Base-by-base conservation (phyloP, 2,329 filamentous ascomycete species). In the Colletotrichum cereale region DNA sequence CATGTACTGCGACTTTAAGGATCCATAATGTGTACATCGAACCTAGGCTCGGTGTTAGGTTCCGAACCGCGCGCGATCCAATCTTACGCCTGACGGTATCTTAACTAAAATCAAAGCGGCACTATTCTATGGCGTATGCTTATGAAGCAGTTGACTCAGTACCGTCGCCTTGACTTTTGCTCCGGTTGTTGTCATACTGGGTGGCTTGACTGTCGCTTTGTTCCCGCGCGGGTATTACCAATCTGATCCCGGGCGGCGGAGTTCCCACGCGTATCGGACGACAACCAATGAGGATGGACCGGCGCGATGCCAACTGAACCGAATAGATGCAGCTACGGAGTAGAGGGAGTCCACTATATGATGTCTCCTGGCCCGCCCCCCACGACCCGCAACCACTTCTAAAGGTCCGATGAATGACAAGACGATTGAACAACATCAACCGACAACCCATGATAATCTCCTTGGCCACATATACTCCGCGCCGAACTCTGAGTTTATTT, bases 221-320 rank as follows among this genome's bases (percentile, higher is more conserved):
- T 47, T 69, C 69, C 65, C 69, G 69, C 69, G 69, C 69, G 69
- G 69, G 21, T 72, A 72, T 72, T 72, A 72, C 69, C 66, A 72
- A 72, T 72, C 65, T 64, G 58, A 63, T 53, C 69, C 66, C 66
- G 69, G 44, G 16, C 65, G 14, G 26, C 14, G 61, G 40, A 52
- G 47, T 44, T 24, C 16, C 65, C 44, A 57, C 31, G 60, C 14
- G 36, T 34, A 34, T 53, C 34, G 47, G 14, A 10, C 50, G 12
- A 10, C 29, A 44, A 24, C 58, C 69, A 68, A 68, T 68, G 21
- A 60, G 53, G 44, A 12, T 36, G 36, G 31, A 31, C 24, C 36
- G n/a, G 31, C n/a, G 12, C 38, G 38, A 40, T 31, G 24, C 53
- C 65, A 53, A 40, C 66, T 24, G 31, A 53, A 69, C 24, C 16